phyloP scores from a whole-genome alignment of 345 rosid genomes.

The Durio zibethinus region DNA sequence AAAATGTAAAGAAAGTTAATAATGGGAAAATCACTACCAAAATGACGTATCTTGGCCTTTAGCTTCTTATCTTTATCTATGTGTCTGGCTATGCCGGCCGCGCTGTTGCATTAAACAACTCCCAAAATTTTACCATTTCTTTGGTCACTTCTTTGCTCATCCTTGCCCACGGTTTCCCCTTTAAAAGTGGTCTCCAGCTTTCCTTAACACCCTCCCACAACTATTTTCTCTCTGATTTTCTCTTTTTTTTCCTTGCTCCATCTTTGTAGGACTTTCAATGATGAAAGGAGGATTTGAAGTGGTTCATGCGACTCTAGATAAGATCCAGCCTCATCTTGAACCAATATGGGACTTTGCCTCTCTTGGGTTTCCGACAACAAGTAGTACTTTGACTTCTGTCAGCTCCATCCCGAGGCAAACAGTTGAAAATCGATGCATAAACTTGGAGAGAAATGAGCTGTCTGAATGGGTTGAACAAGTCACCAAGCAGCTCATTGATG shows the following conservation, averaged over 20 bases:
- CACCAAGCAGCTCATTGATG: constrained; percentile 56
- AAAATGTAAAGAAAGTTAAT: not conserved
- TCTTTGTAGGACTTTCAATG: not conserved
- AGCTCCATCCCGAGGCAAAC: constrained; percentile 13
- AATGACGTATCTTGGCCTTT: constrained; percentile 29
- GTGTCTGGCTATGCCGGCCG: constrained; percentile 64
- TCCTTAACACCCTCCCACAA: constrained; percentile 27
- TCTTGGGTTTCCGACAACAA: constrained; percentile 7
- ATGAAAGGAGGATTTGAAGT: constrained; percentile 50
- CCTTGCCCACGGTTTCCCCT: constrained; percentile 7
- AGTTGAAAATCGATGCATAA: constrained; percentile 20
- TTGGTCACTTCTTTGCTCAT: constrained; percentile 20
- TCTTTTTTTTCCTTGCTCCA: not conserved
- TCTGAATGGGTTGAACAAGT: constrained; percentile 68
- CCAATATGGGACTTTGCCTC: constrained; percentile 29
- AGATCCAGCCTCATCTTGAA: constrained; percentile 42
- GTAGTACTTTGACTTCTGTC: too few species aligned
- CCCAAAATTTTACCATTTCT: constrained; percentile 26
- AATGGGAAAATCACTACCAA: constrained; percentile 11
- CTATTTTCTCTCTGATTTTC: not conserved
- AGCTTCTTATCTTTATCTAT: constrained; percentile 28
- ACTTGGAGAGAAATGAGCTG: constrained; percentile 48
- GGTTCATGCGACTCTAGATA: constrained; percentile 36
- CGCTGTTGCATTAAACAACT: constrained; percentile 16
- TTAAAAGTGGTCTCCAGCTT: constrained; percentile 25